phyloP scores from a whole-genome alignment of 768 basidiomycete genomes.

The Tephrocybe sp. region DNA sequence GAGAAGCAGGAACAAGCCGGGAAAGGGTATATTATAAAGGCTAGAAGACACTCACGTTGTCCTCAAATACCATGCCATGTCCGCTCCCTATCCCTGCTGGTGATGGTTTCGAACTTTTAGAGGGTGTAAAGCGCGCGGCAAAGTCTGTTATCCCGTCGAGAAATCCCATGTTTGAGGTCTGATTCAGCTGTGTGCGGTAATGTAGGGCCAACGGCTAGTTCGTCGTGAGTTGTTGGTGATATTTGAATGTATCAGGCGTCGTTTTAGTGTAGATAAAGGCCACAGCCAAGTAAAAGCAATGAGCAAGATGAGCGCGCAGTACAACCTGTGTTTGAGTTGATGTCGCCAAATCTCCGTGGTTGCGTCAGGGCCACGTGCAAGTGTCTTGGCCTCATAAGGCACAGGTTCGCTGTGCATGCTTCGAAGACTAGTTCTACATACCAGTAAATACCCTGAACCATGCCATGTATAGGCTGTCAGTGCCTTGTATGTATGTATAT shows the following conservation, averaged over 20 bases:
- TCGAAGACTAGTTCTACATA: no score
- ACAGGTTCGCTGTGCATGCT: no score
- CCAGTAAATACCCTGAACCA: no score
- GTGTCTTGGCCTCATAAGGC: background rate
- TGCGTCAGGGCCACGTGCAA: conserved; percentile 10
- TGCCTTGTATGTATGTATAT: no score
- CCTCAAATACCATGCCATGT: conserved; percentile 63
- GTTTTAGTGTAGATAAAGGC: conserved; percentile 1
- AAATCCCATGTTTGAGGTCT: conserved; percentile 43
- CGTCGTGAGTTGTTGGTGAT: background rate
- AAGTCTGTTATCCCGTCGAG: conserved; percentile 58
- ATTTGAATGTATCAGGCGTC: no score
- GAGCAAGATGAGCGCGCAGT: background rate
- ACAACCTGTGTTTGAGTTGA: conserved; percentile 3
- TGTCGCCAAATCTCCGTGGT: conserved; percentile 1
- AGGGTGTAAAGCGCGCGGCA: conserved; percentile 46
- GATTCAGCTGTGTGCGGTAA: no score
- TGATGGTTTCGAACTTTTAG: conserved; percentile 38
- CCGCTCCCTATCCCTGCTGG: conserved; percentile 60
- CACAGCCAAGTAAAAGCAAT: no score
- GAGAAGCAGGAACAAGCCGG: conserved; percentile 5
- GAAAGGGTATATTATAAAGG: conserved; percentile 3
- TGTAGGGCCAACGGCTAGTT: background rate
- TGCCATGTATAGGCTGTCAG: no score
- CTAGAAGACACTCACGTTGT: conserved; percentile 59